Evolutionary conservation across 2,329 filamentous ascomycete species (phyloP).

Genomic region (Clarireedia paspali): DNA sequence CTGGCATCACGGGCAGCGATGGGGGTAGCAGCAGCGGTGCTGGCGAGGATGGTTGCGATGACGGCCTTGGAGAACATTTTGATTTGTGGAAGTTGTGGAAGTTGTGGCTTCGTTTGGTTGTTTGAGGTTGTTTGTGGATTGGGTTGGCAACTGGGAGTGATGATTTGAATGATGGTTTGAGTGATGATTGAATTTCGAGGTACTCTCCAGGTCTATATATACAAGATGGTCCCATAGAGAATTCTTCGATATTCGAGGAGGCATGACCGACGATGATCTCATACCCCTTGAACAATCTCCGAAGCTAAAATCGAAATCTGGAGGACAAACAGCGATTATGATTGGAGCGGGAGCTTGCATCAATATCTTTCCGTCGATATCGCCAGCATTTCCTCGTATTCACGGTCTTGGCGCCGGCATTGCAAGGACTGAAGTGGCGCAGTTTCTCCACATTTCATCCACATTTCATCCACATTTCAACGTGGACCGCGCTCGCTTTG

Average conservation of each 20-base stretch:
- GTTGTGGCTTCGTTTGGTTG: neutral
- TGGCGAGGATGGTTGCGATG: slow-evolving; percentile 8
- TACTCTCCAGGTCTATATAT: slow-evolving; percentile 1
- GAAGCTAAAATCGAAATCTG: neutral
- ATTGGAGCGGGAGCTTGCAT: neutral
- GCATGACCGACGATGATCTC: neutral
- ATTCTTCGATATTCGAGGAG: neutral
- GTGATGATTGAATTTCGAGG: neutral
- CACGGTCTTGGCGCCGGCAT: neutral
- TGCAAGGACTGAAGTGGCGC: neutral
- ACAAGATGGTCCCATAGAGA: neutral
- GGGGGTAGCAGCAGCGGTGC: slow-evolving; percentile 9
- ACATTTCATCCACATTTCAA: neutral
- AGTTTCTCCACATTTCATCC: neutral
- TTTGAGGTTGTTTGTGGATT: neutral
- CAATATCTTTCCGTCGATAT: neutral
- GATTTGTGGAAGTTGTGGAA: neutral
- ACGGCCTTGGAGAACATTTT: slow-evolving; percentile 12
- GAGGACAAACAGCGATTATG: neutral
- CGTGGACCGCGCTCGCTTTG: neutral
- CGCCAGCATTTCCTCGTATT: neutral
- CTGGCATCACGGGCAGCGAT: neutral
- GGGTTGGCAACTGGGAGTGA: neutral
- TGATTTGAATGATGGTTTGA: neutral
- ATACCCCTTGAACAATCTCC: neutral